A percentile compares a stretch with the other conserved stretches of the same genome.
Conservation (phyloP, 495 filamentous ascomycete genomes). For the Penicillium simplicissimum region DNA sequence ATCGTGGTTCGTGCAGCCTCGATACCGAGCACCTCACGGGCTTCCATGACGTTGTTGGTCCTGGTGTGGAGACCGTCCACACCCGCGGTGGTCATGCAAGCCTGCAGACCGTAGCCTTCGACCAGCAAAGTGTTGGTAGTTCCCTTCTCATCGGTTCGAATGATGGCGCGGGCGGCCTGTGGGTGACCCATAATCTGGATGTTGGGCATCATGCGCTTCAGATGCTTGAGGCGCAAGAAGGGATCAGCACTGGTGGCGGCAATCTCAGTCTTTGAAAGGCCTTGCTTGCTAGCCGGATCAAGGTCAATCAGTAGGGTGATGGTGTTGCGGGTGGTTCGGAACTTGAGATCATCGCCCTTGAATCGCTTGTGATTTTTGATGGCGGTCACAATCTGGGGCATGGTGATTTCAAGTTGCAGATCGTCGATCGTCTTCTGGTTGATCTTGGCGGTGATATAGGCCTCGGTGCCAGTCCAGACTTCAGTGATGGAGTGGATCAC, state of each 20-base stretch:
- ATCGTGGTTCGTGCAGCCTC: conserved; percentile 90
- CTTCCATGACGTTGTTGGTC: conserved; percentile 91
- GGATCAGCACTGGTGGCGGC: conserved; percentile 61
- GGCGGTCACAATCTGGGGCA: conserved; percentile 66
- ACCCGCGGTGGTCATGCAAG: conserved; percentile 90
- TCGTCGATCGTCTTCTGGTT: conserved; percentile 74
- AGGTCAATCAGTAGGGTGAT: conserved; percentile 60
- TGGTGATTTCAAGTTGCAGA: conserved; percentile 73
- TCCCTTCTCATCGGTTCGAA: conserved; percentile 69
- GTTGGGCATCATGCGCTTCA: conserved; percentile 77
- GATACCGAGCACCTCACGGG: conserved; percentile 89
- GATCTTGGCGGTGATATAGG: conserved; percentile 72
- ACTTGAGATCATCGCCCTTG: conserved; percentile 59
- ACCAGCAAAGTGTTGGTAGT: conserved; percentile 72
- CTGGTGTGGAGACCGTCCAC: conserved; percentile 70
- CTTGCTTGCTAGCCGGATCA: conserved; percentile 52
- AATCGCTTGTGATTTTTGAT: conserved; percentile 79
- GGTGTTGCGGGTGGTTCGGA: conserved; percentile 48
- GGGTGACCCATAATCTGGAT: conserved; percentile 86
- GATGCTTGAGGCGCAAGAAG: conserved; percentile 75
- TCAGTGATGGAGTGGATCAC: conserved; percentile 79
- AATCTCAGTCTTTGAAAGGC: conserved; percentile 57
- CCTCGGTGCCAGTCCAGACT: conserved; percentile 72
- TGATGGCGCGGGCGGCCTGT: conserved; percentile 82
- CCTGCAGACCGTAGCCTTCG: conserved; percentile 87